These are phyloP conservation scores for Olyra latifolia DNA, from an alignment of 176 grass and related monocot genomes.

Conservation along the genomic window DNA sequence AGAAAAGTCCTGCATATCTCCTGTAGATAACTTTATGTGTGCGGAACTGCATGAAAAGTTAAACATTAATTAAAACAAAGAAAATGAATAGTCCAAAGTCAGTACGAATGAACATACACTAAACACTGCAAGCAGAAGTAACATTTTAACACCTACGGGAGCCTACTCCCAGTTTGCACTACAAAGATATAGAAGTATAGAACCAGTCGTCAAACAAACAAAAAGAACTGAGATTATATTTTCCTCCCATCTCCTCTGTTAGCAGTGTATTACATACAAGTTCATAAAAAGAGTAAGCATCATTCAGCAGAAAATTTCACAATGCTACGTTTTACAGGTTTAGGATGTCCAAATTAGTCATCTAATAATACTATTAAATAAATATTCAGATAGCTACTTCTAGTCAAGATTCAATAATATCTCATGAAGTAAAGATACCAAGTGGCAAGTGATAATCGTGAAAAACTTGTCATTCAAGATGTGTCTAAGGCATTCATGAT, in stretches of 20 bases:
- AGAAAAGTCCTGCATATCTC: slow-evolving; percentile 97
- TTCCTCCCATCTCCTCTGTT: background rate
- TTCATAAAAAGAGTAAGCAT: slow-evolving; percentile 9
- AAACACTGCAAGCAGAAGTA: background rate
- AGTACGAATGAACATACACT: background rate
- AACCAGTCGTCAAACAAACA: slow-evolving; percentile 1
- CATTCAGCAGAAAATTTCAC: background rate
- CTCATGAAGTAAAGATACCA: background rate
- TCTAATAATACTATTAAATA: background rate
- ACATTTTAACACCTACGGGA: background rate
- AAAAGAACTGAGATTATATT: background rate
- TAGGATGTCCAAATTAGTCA: slow-evolving; percentile 2
- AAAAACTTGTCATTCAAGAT: background rate
- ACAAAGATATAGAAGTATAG: background rate
- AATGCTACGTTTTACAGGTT: background rate
- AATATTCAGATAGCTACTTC: background rate
- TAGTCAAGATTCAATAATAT: background rate
- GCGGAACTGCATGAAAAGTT: slow-evolving; percentile 52
- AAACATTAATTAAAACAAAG: background rate
- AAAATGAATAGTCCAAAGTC: background rate
- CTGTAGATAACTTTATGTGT: slow-evolving; percentile 99
- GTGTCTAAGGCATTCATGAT: background rate
- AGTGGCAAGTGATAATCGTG: background rate
- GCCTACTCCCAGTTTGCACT: background rate
- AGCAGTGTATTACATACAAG: background rate